phyloP scores from a whole-genome alignment of 2,329 filamentous ascomycete genomes.

The Cercospora sojina region DNA sequence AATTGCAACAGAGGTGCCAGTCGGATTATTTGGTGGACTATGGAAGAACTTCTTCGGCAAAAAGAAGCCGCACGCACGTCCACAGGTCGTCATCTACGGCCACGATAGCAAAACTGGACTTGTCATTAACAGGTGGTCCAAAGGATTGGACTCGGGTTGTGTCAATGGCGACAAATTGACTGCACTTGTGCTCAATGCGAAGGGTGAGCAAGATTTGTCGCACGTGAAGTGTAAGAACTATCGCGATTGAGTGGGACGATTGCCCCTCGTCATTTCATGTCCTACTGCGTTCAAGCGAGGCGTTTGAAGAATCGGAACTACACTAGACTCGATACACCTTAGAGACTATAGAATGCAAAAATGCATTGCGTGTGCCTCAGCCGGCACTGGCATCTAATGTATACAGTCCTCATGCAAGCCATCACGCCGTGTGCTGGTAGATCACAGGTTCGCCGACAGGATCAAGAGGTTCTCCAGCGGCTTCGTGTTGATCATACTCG shows the following conservation, averaged over 20 bases:
- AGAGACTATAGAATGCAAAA: slow-evolving; percentile 7
- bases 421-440: neutral
- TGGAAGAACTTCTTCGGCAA: slow-evolving; percentile 29
- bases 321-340: slow-evolving; percentile 11
- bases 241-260: slow-evolving; percentile 9
- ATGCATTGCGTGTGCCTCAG: neutral
- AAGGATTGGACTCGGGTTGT: slow-evolving; percentile 84
- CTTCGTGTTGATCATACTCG: slow-evolving; percentile 56
- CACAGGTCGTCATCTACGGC: slow-evolving; percentile 73
- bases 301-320: slow-evolving; percentile 4
- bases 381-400: neutral
- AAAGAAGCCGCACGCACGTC: slow-evolving; percentile 45
- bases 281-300: slow-evolving; percentile 21
- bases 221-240: slow-evolving; percentile 46
- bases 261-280: neutral
- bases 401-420: neutral
- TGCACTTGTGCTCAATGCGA: slow-evolving; percentile 69
- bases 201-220: slow-evolving; percentile 38
- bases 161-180: slow-evolving; percentile 72
- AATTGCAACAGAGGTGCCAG: neutral
- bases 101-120: slow-evolving; percentile 78
- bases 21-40: slow-evolving; percentile 12
- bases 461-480: slow-evolving; percentile 42
- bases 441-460: slow-evolving; percentile 38
- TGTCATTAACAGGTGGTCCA: slow-evolving; percentile 66